phyloP scores from a whole-genome alignment of 2,329 filamentous ascomycete genomes.

The Cyphellophora attinorum region DNA sequence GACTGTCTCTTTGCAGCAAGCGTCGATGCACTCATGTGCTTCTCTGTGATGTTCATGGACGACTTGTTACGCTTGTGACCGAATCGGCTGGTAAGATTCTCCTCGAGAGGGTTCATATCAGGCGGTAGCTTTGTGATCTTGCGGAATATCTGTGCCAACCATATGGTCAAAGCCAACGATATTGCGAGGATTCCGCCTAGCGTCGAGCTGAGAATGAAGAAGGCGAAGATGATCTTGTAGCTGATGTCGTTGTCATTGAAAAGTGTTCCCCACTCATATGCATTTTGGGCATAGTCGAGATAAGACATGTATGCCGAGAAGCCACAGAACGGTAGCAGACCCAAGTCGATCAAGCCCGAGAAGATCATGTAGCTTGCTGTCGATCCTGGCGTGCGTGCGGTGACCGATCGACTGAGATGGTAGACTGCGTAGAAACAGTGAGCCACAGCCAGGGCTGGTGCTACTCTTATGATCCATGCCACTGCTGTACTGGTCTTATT shows the following conservation, averaged over 20 bases:
- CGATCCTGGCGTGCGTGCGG: conserved; percentile 64
- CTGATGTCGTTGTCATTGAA: conserved; percentile 48
- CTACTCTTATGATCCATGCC: conserved; percentile 67
- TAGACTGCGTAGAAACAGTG: conserved; percentile 71
- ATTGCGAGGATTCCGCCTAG: conserved; percentile 60
- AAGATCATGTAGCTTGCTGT: conserved; percentile 87
- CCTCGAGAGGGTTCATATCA: conserved; percentile 88
- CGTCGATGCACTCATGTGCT: conserved; percentile 48
- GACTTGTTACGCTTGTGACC: conserved; percentile 65
- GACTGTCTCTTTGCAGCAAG: conserved; percentile 28
- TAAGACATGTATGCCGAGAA: conserved; percentile 48
- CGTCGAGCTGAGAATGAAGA: conserved; percentile 58
- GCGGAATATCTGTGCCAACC: conserved; percentile 68
- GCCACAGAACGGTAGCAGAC: conserved; percentile 53
- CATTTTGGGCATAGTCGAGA: conserved; percentile 35
- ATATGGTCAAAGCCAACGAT: conserved; percentile 62
- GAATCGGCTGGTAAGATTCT: conserved; percentile 59
- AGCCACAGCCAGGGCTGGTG: conserved; percentile 62
- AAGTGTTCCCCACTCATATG: conserved; percentile 57
- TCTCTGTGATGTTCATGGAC: conserved; percentile 45
- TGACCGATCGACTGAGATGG: conserved; percentile 63
- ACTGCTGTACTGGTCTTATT: conserved; percentile 54
- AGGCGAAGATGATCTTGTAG: conserved; percentile 52
- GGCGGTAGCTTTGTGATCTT: conserved; percentile 75
- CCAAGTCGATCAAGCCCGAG: conserved; percentile 61